A percentile compares a stretch with the other conserved stretches of the same genome.
These are phyloP conservation scores for Tirmania nivea DNA, from an alignment of 495 filamentous ascomycete species.

Conservation along the genomic window DNA sequence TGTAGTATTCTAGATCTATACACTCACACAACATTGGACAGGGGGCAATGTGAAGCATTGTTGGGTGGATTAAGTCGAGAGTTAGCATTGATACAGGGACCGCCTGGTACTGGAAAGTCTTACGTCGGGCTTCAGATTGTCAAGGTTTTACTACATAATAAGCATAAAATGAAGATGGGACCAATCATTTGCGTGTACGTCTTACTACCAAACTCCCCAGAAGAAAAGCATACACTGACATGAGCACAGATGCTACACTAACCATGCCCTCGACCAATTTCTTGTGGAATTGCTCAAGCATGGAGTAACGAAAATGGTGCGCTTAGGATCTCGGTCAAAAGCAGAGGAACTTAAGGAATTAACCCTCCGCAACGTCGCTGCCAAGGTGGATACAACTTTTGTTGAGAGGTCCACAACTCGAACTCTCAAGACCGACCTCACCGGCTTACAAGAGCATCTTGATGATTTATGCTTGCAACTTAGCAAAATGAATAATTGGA, in stretches of 20 bases:
- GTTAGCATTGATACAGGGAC: slow-evolving; percentile 52
- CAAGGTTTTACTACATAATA: slow-evolving; percentile 5
- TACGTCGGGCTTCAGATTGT: slow-evolving; percentile 9
- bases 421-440: neutral
- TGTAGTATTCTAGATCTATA: slow-evolving; percentile 2
- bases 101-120: slow-evolving; percentile 56
- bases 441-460: neutral
- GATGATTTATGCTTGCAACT: neutral
- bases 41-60: slow-evolving; percentile 30
- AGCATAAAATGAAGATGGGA: slow-evolving; percentile 2
- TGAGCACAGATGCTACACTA: slow-evolving; percentile 29
- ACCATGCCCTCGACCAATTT: slow-evolving; percentile 63
- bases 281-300: slow-evolving; percentile 43
- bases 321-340: slow-evolving; percentile 44
- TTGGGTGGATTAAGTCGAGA: slow-evolving; percentile 31
- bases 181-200: slow-evolving; percentile 13
- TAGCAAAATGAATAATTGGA: neutral
- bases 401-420: slow-evolving; percentile 19
- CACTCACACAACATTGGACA: slow-evolving; percentile 11
- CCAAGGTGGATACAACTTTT: slow-evolving; percentile 20
- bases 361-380: slow-evolving; percentile 26
- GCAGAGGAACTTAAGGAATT: slow-evolving; percentile 28
- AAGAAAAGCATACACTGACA: neutral
- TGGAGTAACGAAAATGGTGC: slow-evolving; percentile 39
- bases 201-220: neutral